Percentiles rank a stretch among this genome's conserved stretches.
phyloP scores from a whole-genome alignment of 129 eudicot genomes.

The Escallonia herrerae region DNA sequence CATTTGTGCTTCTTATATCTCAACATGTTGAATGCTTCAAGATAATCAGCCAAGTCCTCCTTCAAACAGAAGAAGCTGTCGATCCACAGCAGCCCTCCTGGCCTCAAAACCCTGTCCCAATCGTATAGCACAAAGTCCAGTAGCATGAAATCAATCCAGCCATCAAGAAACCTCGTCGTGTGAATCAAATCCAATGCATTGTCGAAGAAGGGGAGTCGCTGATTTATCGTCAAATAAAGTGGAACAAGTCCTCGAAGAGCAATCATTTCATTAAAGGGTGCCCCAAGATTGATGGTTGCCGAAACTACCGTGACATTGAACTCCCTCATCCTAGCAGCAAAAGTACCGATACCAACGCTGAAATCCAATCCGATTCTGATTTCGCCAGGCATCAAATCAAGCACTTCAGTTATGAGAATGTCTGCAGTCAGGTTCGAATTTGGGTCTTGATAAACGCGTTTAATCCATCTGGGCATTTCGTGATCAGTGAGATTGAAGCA shows the following conservation, averaged over 20 bases:
- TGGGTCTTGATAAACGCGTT: constrained; percentile 37
- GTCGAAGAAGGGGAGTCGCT: constrained; percentile 68
- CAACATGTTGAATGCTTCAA: constrained; percentile 46
- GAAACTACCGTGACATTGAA: constrained; percentile 53
- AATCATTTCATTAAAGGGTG: constrained; percentile 65
- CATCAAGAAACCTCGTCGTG: constrained; percentile 68
- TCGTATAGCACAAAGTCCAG: constrained; percentile 62
- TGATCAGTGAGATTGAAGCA: constrained; percentile 58
- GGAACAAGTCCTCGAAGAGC: constrained; percentile 69
- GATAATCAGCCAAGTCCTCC: constrained; percentile 60
- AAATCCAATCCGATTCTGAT: constrained; percentile 58
- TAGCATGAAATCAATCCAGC: constrained; percentile 66
- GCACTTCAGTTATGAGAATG: constrained; percentile 40
- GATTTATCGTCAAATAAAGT: constrained; percentile 60
- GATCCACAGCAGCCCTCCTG: constrained; percentile 75
- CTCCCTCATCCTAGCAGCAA: constrained; percentile 72
- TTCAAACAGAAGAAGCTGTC: constrained; percentile 70
- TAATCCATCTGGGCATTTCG: constrained; percentile 55
- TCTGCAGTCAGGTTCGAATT: constrained; percentile 50
- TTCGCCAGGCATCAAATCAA: constrained; percentile 48
- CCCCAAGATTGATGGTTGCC: constrained; percentile 55
- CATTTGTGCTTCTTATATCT: constrained; percentile 63
- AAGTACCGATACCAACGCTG: constrained; percentile 66
- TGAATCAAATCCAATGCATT: constrained; percentile 72
- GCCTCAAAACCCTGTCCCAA: constrained; percentile 77